These are phyloP conservation scores for Entomortierella parvispora DNA, from an alignment of 192 early-diverging fungal genomes.

Conservation along the genomic window DNA sequence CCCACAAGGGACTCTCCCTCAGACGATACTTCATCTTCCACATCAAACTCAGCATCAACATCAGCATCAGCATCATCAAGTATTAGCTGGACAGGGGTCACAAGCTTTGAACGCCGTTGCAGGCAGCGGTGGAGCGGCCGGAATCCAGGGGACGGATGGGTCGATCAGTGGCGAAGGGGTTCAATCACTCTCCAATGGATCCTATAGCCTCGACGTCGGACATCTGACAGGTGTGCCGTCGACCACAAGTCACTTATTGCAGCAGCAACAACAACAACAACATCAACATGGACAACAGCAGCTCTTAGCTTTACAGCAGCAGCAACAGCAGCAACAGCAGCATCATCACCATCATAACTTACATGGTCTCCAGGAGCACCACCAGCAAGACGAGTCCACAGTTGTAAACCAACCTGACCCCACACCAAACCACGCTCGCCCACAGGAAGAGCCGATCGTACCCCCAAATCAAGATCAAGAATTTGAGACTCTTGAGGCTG, in stretches of 20 bases:
- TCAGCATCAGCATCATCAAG: neutral
- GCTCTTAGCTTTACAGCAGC: constrained; percentile 15
- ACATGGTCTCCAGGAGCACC: neutral
- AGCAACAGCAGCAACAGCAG: constrained; percentile 5
- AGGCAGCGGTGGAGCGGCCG: neutral
- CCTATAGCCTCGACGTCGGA: constrained; percentile 6
- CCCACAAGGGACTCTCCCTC: neutral
- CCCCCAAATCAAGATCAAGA: constrained; percentile 32
- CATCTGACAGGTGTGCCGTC: constrained; percentile 2
- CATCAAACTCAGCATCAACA: neutral
- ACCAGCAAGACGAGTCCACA: neutral
- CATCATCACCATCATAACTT: constrained; percentile 5
- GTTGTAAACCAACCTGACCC: neutral
- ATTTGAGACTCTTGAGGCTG: constrained; percentile 28
- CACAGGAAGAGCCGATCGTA: constrained; percentile 5
- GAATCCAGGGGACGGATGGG: neutral
- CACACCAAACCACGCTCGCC: constrained; percentile 1
- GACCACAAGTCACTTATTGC: constrained; percentile 21
- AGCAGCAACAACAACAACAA: constrained; percentile 24
- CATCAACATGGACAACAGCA: constrained; percentile 27
- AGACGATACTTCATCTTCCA: neutral
- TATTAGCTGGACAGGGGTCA: neutral
- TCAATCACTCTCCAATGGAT: neutral
- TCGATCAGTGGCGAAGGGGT: neutral
- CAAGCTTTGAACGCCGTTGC: constrained; percentile 1